Evolutionary conservation across 805 yeast species (phyloP).

Genomic region (Maudiozyma pseudohumilis): DNA sequence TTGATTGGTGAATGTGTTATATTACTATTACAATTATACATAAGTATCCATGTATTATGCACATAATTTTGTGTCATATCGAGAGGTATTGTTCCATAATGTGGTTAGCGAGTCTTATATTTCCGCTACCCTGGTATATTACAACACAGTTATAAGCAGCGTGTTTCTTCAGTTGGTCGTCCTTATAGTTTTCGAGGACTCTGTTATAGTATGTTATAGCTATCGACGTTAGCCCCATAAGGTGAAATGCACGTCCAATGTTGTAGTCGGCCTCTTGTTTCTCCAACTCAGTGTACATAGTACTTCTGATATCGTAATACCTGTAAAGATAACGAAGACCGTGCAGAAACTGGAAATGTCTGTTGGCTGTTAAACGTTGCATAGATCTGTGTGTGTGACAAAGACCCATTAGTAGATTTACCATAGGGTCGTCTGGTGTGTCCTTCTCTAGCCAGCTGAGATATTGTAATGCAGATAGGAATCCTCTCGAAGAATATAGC

Average conservation of each 20-base stretch:
- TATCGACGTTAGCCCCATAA: conserved; percentile 62
- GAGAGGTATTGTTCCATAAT: conserved; percentile 59
- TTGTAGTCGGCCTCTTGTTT: conserved; percentile 75
- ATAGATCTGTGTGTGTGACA: conserved; percentile 83
- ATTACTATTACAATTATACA: too few species aligned
- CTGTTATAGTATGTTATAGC: conserved; percentile 68
- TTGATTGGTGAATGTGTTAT: too few species aligned
- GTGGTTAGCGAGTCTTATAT: conserved; percentile 49
- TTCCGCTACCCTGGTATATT: conserved; percentile 70
- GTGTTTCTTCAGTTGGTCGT: conserved; percentile 56
- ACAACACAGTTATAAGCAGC: conserved; percentile 79
- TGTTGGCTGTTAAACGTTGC: conserved; percentile 77
- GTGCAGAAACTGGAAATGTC: conserved; percentile 81
- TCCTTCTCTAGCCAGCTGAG: conserved; percentile 58
- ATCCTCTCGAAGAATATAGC: conserved; percentile 72
- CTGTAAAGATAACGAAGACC: conserved; percentile 73
- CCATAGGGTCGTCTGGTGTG: conserved; percentile 66
- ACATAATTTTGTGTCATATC: conserved; percentile 24
- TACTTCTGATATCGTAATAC: conserved; percentile 47
- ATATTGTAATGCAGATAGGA: conserved; percentile 73
- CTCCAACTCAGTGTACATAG: conserved; percentile 32
- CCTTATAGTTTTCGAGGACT: conserved; percentile 47
- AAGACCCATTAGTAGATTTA: conserved; percentile 64
- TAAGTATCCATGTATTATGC: neutral
- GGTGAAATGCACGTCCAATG: conserved; percentile 74